Base-by-base conservation (phyloP, 2,329 filamentous ascomycete genomes). In the Helminthosporium solani region DNA sequence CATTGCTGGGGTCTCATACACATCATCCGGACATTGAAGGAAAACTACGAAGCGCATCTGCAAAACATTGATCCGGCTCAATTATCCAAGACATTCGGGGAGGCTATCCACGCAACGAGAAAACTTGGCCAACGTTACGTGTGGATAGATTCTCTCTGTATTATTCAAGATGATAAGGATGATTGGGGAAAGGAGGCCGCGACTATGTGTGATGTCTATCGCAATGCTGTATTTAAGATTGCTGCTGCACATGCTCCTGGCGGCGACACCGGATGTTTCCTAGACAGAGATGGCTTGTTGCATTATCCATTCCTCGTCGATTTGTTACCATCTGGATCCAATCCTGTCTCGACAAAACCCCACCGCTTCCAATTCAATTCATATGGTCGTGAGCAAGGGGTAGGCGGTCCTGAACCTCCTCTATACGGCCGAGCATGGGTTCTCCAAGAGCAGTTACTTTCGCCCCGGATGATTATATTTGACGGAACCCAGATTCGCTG, bases 151-250 rank as follows among this genome's bases (percentile, higher is more conserved):
- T 50, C 47, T 16, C 36, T 50, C 2, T 50, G 47, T 19, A 47
- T 50, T 37, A 43, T 39, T 8, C 42, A 46, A 25, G 42, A 37
- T 16, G 19, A 25, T 16, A 25, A 21, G 19, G 46, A 45, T 12
- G 62, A 66, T 36, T 66, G 61, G 62, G 42, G 46, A 16, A 43
- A 47, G 3, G 58, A 66, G 40, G 55, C 57, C 18, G 54, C 52
- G 11, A 54, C 50, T 2, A 66, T 66, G 61, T 53, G 54, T 27
- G 49, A 53, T 31, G 52, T 66, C 1, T 66, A 63, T 45, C 52
- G 47, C 15, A 50, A 54, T 21, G 59, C 60, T 2, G 34, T 30
- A 3, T 21, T 61, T 2, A 65, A 54, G 9, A 56, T 65, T 19
- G 52, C 53, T 3, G 62, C 60, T 9, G 53, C 59, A 12, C 53